phyloP scores from a whole-genome alignment of 805 yeast genomes.

The Lipomyces sp. region DNA sequence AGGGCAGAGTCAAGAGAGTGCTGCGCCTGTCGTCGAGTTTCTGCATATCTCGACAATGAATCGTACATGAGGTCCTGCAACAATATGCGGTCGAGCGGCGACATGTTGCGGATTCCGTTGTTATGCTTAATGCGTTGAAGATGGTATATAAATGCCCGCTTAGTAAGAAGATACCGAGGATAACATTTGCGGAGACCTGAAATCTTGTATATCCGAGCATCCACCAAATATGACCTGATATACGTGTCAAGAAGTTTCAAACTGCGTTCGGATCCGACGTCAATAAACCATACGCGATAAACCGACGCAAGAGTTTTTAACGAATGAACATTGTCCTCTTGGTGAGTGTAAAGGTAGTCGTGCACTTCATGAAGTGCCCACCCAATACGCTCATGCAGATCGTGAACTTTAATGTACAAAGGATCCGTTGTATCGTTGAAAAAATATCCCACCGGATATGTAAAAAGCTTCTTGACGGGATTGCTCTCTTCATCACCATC shows the following conservation, averaged over 20 bases:
- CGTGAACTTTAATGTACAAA: slow-evolving; percentile 60
- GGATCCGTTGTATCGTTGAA: slow-evolving; percentile 59
- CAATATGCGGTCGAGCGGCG: slow-evolving; percentile 64
- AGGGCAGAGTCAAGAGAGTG: slow-evolving; percentile 67
- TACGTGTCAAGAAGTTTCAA: slow-evolving; percentile 61
- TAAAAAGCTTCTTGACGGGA: slow-evolving; percentile 57
- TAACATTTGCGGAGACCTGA: slow-evolving; percentile 68
- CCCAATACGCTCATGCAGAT: slow-evolving; percentile 64
- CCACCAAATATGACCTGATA: slow-evolving; percentile 58
- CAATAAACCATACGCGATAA: slow-evolving; percentile 76
- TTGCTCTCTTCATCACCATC: slow-evolving; percentile 43
- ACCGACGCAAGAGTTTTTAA: slow-evolving; percentile 67
- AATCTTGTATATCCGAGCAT: slow-evolving; percentile 64
- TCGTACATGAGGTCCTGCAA: slow-evolving; percentile 67
- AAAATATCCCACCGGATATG: slow-evolving; percentile 66
- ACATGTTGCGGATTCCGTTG: slow-evolving; percentile 72
- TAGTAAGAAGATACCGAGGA: slow-evolving; percentile 78
- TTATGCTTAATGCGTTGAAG: slow-evolving; percentile 72
- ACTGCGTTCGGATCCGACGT: slow-evolving; percentile 74
- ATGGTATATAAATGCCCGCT: slow-evolving; percentile 74
- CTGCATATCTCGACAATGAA: slow-evolving; percentile 71
- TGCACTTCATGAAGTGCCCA: slow-evolving; percentile 63
- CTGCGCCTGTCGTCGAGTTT: slow-evolving; percentile 73
- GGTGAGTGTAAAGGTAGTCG: slow-evolving; percentile 53
- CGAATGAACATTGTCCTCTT: slow-evolving; percentile 67